These are phyloP conservation scores for Sporopachydermia lactativora DNA, from an alignment of 805 yeast species.

Conservation along the genomic window DNA sequence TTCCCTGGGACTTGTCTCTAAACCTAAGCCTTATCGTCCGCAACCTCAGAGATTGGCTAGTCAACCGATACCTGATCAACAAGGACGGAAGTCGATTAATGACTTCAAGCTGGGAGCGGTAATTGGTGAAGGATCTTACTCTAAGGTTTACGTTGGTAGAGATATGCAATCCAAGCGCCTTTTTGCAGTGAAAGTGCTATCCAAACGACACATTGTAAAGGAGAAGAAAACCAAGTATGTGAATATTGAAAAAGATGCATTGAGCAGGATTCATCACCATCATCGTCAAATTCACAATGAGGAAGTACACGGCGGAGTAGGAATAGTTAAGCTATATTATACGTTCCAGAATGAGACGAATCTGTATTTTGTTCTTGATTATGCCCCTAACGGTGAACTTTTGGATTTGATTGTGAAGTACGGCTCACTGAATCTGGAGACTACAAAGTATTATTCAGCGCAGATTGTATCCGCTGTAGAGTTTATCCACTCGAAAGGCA, in stretches of 20 bases:
- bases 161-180: background rate
- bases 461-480: conserved; percentile 62
- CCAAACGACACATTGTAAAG: conserved; percentile 62
- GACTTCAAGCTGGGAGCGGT: conserved; percentile 75
- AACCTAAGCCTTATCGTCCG: background rate
- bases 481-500: conserved; percentile 62
- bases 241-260: conserved; percentile 68
- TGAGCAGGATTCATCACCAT: conserved; percentile 42
- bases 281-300: conserved; percentile 11
- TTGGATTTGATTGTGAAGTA: conserved; percentile 49
- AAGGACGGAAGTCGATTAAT: conserved; percentile 14
- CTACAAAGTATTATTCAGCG: conserved; percentile 52
- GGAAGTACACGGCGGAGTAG: conserved; percentile 23
- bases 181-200: conserved; percentile 69
- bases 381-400: conserved; percentile 69
- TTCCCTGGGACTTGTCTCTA: background rate
- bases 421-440: conserved; percentile 60
- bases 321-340: conserved; percentile 55
- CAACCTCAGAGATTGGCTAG: background rate
- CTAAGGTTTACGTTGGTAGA: conserved; percentile 2
- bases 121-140: conserved; percentile 70
- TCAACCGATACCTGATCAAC: background rate
- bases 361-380: conserved; percentile 62
- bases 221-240: conserved; percentile 80
- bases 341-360: conserved; percentile 71